Conservation (phyloP, 139 green algal species). For the Dunaliella sp. region DNA sequence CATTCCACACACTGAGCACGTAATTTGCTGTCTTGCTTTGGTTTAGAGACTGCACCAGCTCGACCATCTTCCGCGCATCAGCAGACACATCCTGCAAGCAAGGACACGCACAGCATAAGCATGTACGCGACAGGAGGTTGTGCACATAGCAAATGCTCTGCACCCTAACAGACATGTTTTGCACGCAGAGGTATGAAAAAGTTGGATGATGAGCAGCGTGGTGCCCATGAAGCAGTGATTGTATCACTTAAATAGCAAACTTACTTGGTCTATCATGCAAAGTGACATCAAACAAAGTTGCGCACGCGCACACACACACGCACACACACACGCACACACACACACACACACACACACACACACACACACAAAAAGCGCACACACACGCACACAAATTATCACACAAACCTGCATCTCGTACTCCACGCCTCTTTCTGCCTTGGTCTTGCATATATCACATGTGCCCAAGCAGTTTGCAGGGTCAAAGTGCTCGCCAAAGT, state of each 20-base stretch:
- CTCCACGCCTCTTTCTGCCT: constrained; percentile 18
- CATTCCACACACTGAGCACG: constrained; percentile 36
- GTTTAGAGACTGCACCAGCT: constrained; percentile 33
- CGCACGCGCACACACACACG: too few relatives aligned
- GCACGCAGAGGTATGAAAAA: background rate
- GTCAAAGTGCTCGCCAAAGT: constrained; percentile 84
- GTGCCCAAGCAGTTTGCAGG: constrained; percentile 55
- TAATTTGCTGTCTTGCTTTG: constrained; percentile 1
- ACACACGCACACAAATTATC: background rate
- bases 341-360: background rate
- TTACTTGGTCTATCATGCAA: too few relatives aligned
- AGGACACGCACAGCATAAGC: constrained; percentile 22
- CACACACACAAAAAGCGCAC: too few relatives aligned
- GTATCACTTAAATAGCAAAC: too few relatives aligned
- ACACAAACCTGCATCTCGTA: constrained; percentile 19
- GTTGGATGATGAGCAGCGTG: background rate
- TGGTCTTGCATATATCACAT: constrained; percentile 73
- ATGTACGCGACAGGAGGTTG: background rate
- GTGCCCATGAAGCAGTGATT: too few relatives aligned
- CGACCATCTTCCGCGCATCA: constrained; percentile 40
- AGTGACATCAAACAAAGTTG: too few relatives aligned
- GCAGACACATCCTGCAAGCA: constrained; percentile 50
- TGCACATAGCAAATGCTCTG: background rate
- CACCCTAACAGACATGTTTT: background rate
- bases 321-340: too few relatives aligned